A percentile compares a stretch with the other conserved stretches of the same genome.
phyloP scores from a whole-genome alignment of 208 protist species.

The Leishmania tropica region DNA sequence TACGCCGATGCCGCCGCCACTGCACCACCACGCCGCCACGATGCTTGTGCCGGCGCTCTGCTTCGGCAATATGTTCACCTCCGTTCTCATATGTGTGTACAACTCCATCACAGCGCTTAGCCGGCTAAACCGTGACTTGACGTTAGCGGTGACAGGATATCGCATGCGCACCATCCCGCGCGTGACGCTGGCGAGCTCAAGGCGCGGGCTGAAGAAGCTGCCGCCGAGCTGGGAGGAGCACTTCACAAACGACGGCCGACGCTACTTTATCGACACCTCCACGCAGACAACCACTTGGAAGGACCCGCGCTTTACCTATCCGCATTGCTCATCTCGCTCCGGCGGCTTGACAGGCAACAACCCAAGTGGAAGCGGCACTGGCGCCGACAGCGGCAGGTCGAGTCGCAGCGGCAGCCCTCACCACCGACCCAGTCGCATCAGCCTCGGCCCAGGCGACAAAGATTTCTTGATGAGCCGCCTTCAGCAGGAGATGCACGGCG shows the following conservation, averaged over 20 bases:
- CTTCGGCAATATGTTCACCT: conserved; percentile 84
- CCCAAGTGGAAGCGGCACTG: conserved; percentile 1
- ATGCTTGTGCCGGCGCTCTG: conserved; percentile 73
- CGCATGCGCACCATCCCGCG: conserved; percentile 78
- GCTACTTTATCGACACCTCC: conserved; percentile 74
- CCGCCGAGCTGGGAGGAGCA: conserved; percentile 77
- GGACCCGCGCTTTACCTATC: conserved; percentile 51
- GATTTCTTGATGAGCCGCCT: conserved; percentile 45
- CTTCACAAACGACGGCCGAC: conserved; percentile 76
- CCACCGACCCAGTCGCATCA: conserved; percentile 41
- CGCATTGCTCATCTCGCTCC: conserved; percentile 20
- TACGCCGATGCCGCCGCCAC: conserved; percentile 65
- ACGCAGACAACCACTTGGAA: conserved; percentile 66
- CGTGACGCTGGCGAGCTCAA: conserved; percentile 50
- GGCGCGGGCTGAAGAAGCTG: conserved; percentile 44
- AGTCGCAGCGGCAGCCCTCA: conserved; percentile 7
- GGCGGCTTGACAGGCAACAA: conserved; percentile 12
- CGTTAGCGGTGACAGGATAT: conserved; percentile 64
- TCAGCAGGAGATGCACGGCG: conserved; percentile 39
- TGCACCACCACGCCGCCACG: conserved; percentile 80
- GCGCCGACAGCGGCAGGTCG: background rate
- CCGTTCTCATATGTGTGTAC: conserved; percentile 83
- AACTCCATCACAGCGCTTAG: conserved; percentile 76
- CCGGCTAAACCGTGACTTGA: conserved; percentile 71
- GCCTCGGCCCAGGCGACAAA: conserved; percentile 47